These are phyloP conservation scores for Pythium angustatum DNA, from an alignment of 352 stramenopile genomes.

Conservation along the genomic window DNA sequence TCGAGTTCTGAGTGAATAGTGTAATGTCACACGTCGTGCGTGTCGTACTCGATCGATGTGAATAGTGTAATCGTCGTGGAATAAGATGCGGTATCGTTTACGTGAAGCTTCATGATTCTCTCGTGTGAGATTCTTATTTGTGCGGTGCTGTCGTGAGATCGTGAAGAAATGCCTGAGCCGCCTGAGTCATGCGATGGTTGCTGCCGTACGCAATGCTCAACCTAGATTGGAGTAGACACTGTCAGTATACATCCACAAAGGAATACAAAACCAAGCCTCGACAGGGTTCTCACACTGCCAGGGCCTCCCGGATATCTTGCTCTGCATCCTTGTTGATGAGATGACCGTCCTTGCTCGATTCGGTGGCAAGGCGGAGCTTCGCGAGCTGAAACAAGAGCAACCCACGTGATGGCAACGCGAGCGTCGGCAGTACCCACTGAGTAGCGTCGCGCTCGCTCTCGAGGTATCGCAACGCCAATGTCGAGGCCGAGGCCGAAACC, in stretches of 20 bases:
- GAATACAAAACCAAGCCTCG: too few species aligned
- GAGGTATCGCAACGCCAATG: slow-evolving; percentile 16
- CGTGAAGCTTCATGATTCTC: not conserved
- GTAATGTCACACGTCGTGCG: too few species aligned
- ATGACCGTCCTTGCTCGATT: too few species aligned
- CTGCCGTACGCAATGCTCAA: slow-evolving; percentile 19
- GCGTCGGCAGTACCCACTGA: slow-evolving; percentile 16
- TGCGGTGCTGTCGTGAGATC: not conserved
- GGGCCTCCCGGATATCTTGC: slow-evolving; percentile 12
- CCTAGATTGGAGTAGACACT: not conserved
- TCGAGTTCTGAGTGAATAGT: slow-evolving; percentile 10
- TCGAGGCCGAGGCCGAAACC: too few species aligned
- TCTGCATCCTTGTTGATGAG: not conserved
- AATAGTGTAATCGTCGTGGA: too few species aligned
- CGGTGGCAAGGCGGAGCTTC: not conserved
- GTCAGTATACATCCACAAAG: not conserved
- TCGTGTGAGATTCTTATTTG: not conserved
- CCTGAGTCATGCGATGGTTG: slow-evolving; percentile 14
- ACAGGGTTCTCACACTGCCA: slow-evolving; percentile 23
- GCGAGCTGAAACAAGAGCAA: slow-evolving; percentile 26
- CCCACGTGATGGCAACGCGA: slow-evolving; percentile 22
- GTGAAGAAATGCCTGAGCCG: slow-evolving; percentile 3
- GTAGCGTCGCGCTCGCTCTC: slow-evolving; percentile 12
- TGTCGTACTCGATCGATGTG: too few species aligned
- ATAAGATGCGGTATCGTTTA: not conserved